Percentiles rank a stretch among this genome's conserved stretches.
Evolutionary conservation across 176 grass and related monocot genomes (phyloP).

Genomic region (Zoysia pacifica): DNA sequence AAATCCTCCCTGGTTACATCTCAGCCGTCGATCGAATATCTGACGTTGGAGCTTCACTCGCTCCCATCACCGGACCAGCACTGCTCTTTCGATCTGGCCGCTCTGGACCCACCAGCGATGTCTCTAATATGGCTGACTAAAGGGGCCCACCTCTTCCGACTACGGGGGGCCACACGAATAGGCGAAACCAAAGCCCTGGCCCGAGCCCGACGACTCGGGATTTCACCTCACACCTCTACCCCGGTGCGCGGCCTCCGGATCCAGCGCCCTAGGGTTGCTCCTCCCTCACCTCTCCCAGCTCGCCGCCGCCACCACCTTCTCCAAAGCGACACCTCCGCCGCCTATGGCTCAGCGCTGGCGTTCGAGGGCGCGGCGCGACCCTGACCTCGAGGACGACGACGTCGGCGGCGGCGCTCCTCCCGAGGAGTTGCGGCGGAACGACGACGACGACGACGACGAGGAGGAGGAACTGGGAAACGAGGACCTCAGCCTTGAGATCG

Average conservation of each 20-base stretch:
- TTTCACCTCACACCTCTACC: neutral
- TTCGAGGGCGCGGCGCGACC: slow-evolving; percentile 49
- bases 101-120: too few relatives aligned
- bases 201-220: neutral
- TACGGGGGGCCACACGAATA: neutral
- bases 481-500: slow-evolving; percentile 81
- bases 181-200: neutral
- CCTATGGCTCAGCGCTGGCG: slow-evolving; percentile 56
- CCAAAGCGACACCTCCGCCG: too few relatives aligned
- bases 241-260: slow-evolving; percentile 1
- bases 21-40: neutral
- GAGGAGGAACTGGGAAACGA: slow-evolving; percentile 68
- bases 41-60: neutral
- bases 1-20: neutral
- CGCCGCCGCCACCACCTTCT: neutral
- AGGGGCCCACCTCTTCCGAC: neutral
- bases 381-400: slow-evolving; percentile 42
- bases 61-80: neutral
- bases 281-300: neutral
- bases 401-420: neutral
- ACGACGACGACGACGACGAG: slow-evolving; percentile 62
- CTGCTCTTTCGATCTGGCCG: too few relatives aligned
- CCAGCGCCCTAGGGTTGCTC: slow-evolving; percentile 52
- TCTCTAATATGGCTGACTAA: neutral
- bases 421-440: neutral